A percentile compares a stretch with the other conserved stretches of the same genome.
These are phyloP conservation scores for Cerrena zonata DNA, from an alignment of 1,284 basidiomycete genomes.

Conservation along the genomic window DNA sequence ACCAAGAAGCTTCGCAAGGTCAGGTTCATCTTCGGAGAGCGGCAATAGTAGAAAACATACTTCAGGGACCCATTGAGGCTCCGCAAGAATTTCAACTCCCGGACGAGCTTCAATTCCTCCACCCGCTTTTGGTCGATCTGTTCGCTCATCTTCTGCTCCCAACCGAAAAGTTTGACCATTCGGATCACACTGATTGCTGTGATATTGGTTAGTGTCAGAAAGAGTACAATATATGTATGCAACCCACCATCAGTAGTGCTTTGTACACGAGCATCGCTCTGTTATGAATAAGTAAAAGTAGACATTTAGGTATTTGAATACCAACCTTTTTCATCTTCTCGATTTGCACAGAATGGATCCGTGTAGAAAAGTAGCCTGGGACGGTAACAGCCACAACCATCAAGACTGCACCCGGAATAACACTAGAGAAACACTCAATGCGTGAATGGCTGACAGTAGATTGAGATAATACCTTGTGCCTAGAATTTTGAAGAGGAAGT, in stretches of 20 bases:
- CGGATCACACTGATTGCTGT: conserved; percentile 32
- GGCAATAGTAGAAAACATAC: conserved; percentile 19
- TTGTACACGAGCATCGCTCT: conserved; percentile 42
- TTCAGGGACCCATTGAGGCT: conserved; percentile 30
- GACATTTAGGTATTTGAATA: conserved; percentile 15
- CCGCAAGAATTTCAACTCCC: conserved; percentile 33
- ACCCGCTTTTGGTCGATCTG: conserved; percentile 42
- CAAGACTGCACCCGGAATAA: conserved; percentile 42
- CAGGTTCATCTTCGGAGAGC: too few relatives aligned
- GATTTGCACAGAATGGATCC: conserved; percentile 20
- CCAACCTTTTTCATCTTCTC: conserved; percentile 17
- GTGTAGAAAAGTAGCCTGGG: conserved; percentile 29
- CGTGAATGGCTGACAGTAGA: not conserved
- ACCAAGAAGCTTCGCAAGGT: conserved; percentile 43
- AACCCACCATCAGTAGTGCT: conserved; percentile 34
- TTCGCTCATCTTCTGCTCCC: conserved; percentile 41
- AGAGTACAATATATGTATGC: not conserved
- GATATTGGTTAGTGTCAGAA: not conserved
- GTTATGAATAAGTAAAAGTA: conserved; percentile 2
- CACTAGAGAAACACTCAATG: conserved; percentile 18
- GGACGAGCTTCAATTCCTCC: conserved; percentile 43
- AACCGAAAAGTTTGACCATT: conserved; percentile 57
- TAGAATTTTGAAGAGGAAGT: conserved; percentile 39
- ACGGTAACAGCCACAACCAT: conserved; percentile 48
- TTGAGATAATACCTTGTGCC: conserved; percentile 36